These are phyloP conservation scores for Monotropa hypopitys DNA, from an alignment of 179 eudicot species.

Conservation along the genomic window DNA sequence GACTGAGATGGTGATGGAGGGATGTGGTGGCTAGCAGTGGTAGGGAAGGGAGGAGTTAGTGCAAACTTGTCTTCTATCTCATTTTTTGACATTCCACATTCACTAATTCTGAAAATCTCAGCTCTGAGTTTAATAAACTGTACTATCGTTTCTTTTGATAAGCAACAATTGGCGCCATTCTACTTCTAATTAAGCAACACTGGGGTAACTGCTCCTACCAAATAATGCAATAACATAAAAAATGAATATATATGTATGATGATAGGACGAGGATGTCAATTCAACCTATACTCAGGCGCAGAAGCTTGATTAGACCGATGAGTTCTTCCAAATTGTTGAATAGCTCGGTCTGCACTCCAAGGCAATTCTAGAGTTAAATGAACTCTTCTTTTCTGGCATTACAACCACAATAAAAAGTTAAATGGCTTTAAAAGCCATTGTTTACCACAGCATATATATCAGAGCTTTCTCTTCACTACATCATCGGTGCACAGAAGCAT, in stretches of 20 bases:
- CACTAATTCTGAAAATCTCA: neutral
- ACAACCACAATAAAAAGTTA: constrained; percentile 5
- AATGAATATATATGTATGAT: neutral
- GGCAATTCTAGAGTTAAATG: constrained; percentile 94
- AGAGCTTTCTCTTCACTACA: neutral
- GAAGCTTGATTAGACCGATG: constrained; percentile 98
- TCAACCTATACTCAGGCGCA: constrained; percentile 93
- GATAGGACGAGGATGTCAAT: neutral
- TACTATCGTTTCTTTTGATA: neutral
- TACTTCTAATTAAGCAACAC: neutral
- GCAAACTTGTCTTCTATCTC: neutral
- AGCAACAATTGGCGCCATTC: neutral
- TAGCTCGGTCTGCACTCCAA: constrained; percentile 99
- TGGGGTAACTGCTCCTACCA: neutral
- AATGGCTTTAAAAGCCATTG: neutral
- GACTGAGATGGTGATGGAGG: neutral
- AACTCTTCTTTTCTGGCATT: constrained; percentile 80
- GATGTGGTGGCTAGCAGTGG: neutral
- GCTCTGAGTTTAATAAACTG: neutral
- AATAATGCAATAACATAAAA: neutral
- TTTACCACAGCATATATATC: constrained; percentile 1
- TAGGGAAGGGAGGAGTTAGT: neutral
- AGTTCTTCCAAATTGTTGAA: constrained; percentile 98
- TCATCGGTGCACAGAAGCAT: neutral
- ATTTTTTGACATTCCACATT: neutral